phyloP scores from a whole-genome alignment of 768 basidiomycete genomes.

The Collybiopsis confluens region DNA sequence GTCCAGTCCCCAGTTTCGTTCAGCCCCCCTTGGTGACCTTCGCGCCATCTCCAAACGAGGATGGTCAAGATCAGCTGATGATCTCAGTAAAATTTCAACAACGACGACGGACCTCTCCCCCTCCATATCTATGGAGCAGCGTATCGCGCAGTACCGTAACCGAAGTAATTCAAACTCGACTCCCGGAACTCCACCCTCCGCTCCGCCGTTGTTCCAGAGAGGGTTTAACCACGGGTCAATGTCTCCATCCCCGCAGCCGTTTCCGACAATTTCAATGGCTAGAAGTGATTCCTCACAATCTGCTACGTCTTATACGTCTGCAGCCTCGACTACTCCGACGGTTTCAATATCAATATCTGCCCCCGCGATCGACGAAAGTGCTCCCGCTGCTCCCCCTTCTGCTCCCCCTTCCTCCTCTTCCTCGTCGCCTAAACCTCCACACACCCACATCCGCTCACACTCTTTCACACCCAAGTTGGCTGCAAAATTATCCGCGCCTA shows the following conservation, averaged over 20 bases:
- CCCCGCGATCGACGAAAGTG: slow-evolving; percentile 8
- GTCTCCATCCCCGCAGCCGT: slow-evolving; percentile 40
- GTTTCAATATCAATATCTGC: slow-evolving; percentile 36
- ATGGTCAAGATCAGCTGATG: slow-evolving; percentile 81
- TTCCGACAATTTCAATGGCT: slow-evolving; percentile 30
- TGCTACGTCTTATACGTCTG: neutral
- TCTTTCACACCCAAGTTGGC: slow-evolving; percentile 70
- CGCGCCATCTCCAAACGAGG: slow-evolving; percentile 63
- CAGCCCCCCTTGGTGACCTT: slow-evolving; percentile 57
- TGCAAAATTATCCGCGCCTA: slow-evolving; percentile 59
- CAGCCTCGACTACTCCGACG: slow-evolving; percentile 14
- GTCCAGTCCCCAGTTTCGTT: slow-evolving; percentile 16
- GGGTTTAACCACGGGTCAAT: slow-evolving; percentile 2
- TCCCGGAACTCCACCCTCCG: no score
- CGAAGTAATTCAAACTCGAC: no score
- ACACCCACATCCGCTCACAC: slow-evolving; percentile 61
- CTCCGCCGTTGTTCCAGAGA: slow-evolving; percentile 20
- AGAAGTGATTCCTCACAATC: no score
- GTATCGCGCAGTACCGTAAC: slow-evolving; percentile 61
- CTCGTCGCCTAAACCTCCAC: slow-evolving; percentile 12
- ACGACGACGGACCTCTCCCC: slow-evolving; percentile 21
- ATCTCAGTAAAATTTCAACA: slow-evolving; percentile 36
- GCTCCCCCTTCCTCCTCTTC: slow-evolving; percentile 15
- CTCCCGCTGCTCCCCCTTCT: no score
- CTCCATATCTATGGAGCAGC: slow-evolving; percentile 58